Evolutionary conservation across 371 early-diverging fungal genomes (phyloP).

Genomic region (Mucor saturninus): DNA sequence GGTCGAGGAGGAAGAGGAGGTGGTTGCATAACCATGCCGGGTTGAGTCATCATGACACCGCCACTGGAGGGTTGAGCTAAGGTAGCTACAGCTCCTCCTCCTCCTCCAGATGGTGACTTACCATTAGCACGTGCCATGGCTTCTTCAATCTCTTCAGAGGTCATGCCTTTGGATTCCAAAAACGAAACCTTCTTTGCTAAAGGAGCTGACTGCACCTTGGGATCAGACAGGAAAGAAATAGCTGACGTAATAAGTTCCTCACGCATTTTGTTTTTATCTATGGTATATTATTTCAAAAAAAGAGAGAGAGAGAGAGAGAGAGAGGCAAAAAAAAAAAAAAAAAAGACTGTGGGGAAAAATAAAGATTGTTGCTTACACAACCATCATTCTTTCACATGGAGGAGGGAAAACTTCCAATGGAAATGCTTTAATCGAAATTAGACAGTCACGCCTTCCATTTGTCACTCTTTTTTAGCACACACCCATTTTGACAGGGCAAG

Average conservation of each 20-base stretch:
- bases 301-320: neutral
- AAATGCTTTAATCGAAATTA: neutral
- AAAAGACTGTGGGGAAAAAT: slow-evolving; percentile 19
- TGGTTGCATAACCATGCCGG: slow-evolving; percentile 37
- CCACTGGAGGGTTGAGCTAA: slow-evolving; percentile 3
- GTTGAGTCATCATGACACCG: slow-evolving; percentile 19
- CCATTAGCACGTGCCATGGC: slow-evolving; percentile 77
- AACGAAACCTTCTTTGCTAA: slow-evolving; percentile 92
- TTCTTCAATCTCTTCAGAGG: slow-evolving; percentile 89
- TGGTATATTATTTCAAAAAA: slow-evolving; percentile 2
- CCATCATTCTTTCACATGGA: slow-evolving; percentile 6
- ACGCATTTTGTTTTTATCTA: slow-evolving; percentile 44
- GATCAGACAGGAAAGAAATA: slow-evolving; percentile 90
- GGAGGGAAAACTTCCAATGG: neutral
- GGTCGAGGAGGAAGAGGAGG: slow-evolving; percentile 76
- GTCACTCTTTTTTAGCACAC: no score
- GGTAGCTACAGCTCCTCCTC: slow-evolving; percentile 22
- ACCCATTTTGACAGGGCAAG: no score
- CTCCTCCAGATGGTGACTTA: slow-evolving; percentile 32
- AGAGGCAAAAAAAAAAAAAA: neutral
- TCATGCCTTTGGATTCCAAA: slow-evolving; percentile 94
- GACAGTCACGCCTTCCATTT: neutral
- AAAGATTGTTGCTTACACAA: slow-evolving; percentile 15
- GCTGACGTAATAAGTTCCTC: slow-evolving; percentile 88
- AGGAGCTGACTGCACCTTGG: slow-evolving; percentile 88